Evolutionary conservation across 2,329 filamentous ascomycete species (phyloP), one percentile per base, ranked within the genome.

Genomic region (Lasiodiplodia theobromae): DNA sequence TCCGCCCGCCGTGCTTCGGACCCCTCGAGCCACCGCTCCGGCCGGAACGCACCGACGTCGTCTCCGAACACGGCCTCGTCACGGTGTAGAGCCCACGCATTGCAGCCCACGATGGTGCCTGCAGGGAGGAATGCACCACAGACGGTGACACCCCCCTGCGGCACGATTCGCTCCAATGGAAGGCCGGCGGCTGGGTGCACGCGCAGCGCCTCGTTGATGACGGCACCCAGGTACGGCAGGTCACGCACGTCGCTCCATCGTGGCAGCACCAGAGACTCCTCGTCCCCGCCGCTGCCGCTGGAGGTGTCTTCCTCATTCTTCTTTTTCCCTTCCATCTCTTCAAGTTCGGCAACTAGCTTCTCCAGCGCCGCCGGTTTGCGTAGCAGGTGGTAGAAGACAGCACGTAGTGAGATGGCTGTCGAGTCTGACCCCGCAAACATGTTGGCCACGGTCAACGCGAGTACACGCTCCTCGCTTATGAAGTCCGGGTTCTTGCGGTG

Each of bases 181-280:
- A 86, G 79, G 11, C 79, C 82, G 2, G 86, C 77, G 2, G 78
- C 80, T 0, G 86, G 85, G 70, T 86, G 83, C 12, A 86, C 74
- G 3, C 86, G 81, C 70, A 84, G 75, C 0, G 82, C 78, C 74
- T 89, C 87, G 23, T 82, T 83, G 23, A 88, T 79, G 2, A 86
- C 82, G 3, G 86, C 86, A 53, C 84, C 79, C 11, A 88, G 80
- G 72, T 86, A 86, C 0, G 75, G 73, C 21, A 68, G 58, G 10
- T 65, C 38, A 47, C 58, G 56, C 25, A 56, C 58, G 14, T 64
- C 56, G 34, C 23, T 25, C 56, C 58, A 68, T 3, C 44, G 44
- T 18, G 37, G 28, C 18, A 49, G 69, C 47, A 73, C 72, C 10
- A 69, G 73, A 67, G 73, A 74, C 2, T 73, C 70, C 51, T 73